Conservation (phyloP, 305 asterid species). For the Fraxinus dipetala region DNA sequence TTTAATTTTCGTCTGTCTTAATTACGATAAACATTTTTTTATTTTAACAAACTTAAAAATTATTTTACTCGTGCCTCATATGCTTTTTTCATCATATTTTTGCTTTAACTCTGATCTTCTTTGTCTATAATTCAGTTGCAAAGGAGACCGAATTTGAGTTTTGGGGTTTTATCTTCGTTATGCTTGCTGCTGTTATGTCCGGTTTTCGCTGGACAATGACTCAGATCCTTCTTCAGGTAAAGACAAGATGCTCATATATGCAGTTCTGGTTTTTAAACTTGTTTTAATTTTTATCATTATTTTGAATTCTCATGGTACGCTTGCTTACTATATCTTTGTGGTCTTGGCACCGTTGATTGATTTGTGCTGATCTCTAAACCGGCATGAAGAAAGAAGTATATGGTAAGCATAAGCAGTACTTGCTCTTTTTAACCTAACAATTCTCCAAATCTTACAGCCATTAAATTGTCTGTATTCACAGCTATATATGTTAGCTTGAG, state of each 20-base stretch:
- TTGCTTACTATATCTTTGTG: constrained; percentile 30
- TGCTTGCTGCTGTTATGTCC: constrained; percentile 98
- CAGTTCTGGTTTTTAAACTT: constrained; percentile 21
- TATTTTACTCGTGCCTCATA: background rate
- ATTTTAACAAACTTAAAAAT: background rate
- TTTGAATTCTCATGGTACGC: constrained; percentile 13
- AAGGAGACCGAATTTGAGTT: constrained; percentile 91
- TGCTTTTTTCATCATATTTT: background rate
- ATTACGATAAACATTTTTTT: background rate
- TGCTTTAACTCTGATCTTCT: constrained; percentile 10
- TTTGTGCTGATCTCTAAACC: constrained; percentile 43
- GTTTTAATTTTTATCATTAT: constrained; percentile 13
- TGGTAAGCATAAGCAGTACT: constrained; percentile 53
- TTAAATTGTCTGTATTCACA: constrained; percentile 15
- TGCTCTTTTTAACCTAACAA: constrained; percentile 10
- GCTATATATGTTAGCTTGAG: constrained; percentile 2
- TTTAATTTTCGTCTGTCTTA: background rate
- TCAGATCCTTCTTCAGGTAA: constrained; percentile 98
- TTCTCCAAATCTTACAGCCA: constrained; percentile 6
- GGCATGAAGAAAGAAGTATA: constrained; percentile 87
- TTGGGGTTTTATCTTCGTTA: constrained; percentile 94
- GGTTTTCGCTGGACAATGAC: constrained; percentile 99
- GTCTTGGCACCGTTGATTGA: constrained; percentile 31
- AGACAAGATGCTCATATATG: constrained; percentile 13
- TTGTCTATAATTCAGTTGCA: constrained; percentile 62